phyloP scores from a whole-genome alignment of 2,329 filamentous ascomycete species.

The Venturiaceae sp. region DNA sequence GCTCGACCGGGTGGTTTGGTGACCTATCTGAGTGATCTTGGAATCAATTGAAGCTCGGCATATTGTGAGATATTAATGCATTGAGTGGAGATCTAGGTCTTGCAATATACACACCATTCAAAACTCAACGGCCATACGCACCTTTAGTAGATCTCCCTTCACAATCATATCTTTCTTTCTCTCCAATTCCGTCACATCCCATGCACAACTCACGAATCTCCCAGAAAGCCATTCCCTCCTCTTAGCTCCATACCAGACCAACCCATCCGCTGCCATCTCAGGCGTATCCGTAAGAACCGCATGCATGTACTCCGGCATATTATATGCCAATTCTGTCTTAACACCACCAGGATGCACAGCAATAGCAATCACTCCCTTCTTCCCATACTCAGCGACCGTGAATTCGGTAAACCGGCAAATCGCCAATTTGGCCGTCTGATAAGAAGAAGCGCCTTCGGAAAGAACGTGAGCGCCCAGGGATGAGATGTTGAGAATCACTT shows the following conservation, averaged over 20 bases:
- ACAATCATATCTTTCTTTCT: neutral
- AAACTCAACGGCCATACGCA: conserved; percentile 4
- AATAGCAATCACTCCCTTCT: conserved; percentile 1
- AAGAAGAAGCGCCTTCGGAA: neutral
- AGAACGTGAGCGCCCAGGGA: conserved; percentile 2
- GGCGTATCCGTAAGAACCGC: conserved; percentile 8
- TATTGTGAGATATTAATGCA: neutral
- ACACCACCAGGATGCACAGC: conserved; percentile 7
- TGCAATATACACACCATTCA: too few relatives aligned
- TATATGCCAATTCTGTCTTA: conserved; percentile 1
- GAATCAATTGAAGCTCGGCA: neutral
- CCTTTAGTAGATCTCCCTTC: conserved; percentile 4
- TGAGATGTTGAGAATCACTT: conserved; percentile 5
- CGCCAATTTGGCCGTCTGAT: conserved; percentile 4
- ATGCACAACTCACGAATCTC: conserved; percentile 13
- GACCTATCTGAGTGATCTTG: neutral
- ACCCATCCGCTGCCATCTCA: conserved; percentile 16
- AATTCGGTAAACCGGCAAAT: conserved; percentile 7
- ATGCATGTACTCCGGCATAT: conserved; percentile 6
- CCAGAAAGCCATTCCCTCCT: conserved; percentile 18
- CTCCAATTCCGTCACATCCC: conserved; percentile 6
- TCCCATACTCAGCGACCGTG: conserved; percentile 2
- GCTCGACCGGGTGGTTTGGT: conserved; percentile 8
- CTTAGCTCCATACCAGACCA: conserved; percentile 16
- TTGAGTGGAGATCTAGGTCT: neutral